Conservation (phyloP, 257 asterid species). For the Nicotiana sylvestris region DNA sequence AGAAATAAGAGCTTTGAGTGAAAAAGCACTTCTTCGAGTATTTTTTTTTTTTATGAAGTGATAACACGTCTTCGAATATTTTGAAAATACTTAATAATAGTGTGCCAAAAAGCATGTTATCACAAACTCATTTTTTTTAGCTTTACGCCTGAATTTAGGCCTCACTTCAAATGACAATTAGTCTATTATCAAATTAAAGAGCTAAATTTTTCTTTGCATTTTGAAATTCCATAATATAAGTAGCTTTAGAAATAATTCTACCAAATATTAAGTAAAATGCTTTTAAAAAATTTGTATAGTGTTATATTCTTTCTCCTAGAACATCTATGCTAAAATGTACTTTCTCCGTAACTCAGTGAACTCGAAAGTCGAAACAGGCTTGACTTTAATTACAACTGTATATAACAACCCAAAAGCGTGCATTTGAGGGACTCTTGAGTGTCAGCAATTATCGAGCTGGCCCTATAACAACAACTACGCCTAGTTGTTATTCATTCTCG, state of each 20-base stretch:
- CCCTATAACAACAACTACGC: neutral
- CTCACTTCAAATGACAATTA: neutral
- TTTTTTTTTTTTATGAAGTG: too few relatives aligned
- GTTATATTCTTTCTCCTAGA: neutral
- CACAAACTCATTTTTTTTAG: neutral
- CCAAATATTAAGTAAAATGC: neutral
- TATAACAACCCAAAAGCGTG: too few relatives aligned
- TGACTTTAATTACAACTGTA: neutral
- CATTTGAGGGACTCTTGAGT: neutral
- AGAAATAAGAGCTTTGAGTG: too few relatives aligned
- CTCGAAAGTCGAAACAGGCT: neutral
- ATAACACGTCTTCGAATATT: too few relatives aligned
- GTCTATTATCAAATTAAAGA: neutral
- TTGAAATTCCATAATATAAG: neutral
- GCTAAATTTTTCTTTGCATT: neutral
- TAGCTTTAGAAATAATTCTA: neutral
- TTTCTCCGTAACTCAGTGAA: neutral
- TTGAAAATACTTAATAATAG: too few relatives aligned
- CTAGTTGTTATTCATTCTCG: neutral
- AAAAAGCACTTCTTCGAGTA: too few relatives aligned
- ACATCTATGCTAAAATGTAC: neutral
- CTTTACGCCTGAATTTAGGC: neutral
- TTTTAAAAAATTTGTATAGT: neutral
- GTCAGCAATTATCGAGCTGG: neutral
- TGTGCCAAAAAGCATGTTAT: too few relatives aligned